phyloP scores from a whole-genome alignment of 176 grass and related monocot genomes.

The Hyparrhenia diplandra region DNA sequence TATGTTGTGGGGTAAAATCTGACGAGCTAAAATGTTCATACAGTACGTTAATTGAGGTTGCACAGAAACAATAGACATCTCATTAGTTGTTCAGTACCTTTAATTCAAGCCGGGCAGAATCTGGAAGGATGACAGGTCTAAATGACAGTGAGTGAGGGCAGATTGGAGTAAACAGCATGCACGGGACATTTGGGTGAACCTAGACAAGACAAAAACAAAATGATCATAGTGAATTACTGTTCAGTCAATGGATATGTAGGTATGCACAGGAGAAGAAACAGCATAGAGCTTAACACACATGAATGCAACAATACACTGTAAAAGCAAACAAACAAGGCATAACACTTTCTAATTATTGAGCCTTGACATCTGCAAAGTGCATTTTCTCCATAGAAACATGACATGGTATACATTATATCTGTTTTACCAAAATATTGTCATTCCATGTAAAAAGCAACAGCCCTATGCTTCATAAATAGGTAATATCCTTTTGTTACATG shows the following conservation, averaged over 20 bases:
- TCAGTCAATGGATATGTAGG: neutral
- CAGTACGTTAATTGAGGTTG: neutral
- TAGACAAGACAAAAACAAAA: constrained; percentile 44
- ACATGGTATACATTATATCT: neutral
- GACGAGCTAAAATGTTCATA: neutral
- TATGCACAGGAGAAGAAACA: neutral
- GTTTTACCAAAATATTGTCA: neutral
- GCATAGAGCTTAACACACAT: neutral
- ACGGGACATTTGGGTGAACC: constrained; percentile 97
- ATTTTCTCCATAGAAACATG: neutral
- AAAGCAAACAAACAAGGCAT: constrained; percentile 11
- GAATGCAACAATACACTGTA: constrained; percentile 13
- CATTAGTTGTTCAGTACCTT: constrained; percentile 52
- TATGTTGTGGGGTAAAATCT: neutral
- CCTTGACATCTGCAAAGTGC: neutral
- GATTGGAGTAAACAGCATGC: constrained; percentile 98
- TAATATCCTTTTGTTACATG: neutral
- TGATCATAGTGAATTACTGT: neutral
- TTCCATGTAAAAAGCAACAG: constrained; percentile 6
- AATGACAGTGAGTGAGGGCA: constrained; percentile 95
- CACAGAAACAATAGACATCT: neutral
- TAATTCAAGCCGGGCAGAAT: constrained; percentile 80
- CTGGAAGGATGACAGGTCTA: constrained; percentile 96
- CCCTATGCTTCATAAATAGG: constrained; percentile 1
- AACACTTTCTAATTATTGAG: constrained; percentile 1